phyloP scores from a whole-genome alignment of 139 green algal genomes.

The Chlamydomonas incerta region DNA sequence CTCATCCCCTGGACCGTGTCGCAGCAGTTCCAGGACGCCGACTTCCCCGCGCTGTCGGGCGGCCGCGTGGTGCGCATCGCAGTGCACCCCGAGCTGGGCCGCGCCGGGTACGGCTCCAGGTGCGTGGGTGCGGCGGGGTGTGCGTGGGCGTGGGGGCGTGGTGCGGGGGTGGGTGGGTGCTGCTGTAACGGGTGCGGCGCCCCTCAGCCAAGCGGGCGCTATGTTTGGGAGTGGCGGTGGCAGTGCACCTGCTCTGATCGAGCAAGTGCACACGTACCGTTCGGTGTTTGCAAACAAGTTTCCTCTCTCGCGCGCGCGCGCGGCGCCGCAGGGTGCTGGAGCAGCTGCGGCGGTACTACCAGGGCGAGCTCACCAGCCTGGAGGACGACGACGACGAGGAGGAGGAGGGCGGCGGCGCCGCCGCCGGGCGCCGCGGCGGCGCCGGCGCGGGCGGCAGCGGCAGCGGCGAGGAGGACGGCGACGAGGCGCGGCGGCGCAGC shows the following conservation, averaged over 20 bases:
- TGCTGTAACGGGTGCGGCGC: too few relatives aligned
- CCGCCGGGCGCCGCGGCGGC: too few relatives aligned
- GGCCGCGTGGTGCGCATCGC: constrained; percentile 96
- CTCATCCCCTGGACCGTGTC: constrained; percentile 98
- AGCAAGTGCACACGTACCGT: too few relatives aligned
- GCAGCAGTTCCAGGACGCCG: constrained; percentile 95
- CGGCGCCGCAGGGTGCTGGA: constrained; percentile 53
- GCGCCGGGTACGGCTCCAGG: constrained; percentile 89
- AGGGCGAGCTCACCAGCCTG: constrained; percentile 64
- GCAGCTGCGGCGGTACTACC: constrained; percentile 70
- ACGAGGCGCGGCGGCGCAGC: background rate
- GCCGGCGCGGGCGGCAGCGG: background rate
- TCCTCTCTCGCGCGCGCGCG: too few relatives aligned
- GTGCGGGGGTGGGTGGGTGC: too few relatives aligned
- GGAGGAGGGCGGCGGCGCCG: constrained; percentile 20
- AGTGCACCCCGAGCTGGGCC: constrained; percentile 90
- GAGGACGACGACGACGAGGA: constrained; percentile 52
- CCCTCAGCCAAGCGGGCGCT: too few relatives aligned
- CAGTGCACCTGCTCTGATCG: too few relatives aligned
- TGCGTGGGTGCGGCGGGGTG: constrained; percentile 23
- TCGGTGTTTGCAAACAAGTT: too few relatives aligned
- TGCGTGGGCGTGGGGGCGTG: background rate
- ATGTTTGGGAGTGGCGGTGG: too few relatives aligned
- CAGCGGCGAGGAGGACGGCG: constrained; percentile 26
- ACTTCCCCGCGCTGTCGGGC: constrained; percentile 92